phyloP scores from a whole-genome alignment of 495 filamentous ascomycete genomes.

The Niebla homalea region DNA sequence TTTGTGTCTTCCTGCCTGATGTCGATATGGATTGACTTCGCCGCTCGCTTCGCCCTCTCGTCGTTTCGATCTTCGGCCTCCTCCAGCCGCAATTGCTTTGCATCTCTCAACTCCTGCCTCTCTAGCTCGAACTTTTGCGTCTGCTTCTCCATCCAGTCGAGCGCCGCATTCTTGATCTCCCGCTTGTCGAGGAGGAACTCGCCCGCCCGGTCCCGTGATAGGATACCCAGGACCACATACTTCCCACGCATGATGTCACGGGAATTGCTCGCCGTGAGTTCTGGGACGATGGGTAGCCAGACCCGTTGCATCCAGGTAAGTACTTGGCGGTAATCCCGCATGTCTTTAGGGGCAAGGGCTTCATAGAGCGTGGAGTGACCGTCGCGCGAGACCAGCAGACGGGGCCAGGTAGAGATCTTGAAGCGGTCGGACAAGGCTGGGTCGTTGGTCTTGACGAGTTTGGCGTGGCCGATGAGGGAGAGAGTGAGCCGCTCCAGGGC shows the following conservation, averaged over 20 bases:
- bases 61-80: conserved; percentile 92
- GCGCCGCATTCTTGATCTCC: conserved; percentile 88
- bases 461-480: conserved; percentile 78
- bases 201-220: conserved; percentile 65
- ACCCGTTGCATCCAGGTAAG: conserved; percentile 88
- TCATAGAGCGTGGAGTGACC: conserved; percentile 79
- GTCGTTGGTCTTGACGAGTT: conserved; percentile 78
- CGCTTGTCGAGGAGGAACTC: conserved; percentile 66
- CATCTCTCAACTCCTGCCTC: conserved; percentile 78
- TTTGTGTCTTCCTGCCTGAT: conserved; percentile 79
- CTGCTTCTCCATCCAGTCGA: conserved; percentile 97
- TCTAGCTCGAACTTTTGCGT: conserved; percentile 78
- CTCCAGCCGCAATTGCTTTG: conserved; percentile 89
- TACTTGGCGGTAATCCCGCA: conserved; percentile 72
- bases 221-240: conserved; percentile 79
- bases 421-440: conserved; percentile 58
- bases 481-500: conserved; percentile 77
- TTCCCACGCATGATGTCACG: conserved; percentile 89
- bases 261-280: conserved; percentile 82
- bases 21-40: conserved; percentile 82
- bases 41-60: conserved; percentile 69
- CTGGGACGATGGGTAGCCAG: conserved; percentile 95
- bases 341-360: conserved; percentile 69
- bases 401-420: conserved; percentile 92
- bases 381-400: conserved; percentile 78